phyloP scores from a whole-genome alignment of 805 yeast species.

The Kuraishia cidri region DNA sequence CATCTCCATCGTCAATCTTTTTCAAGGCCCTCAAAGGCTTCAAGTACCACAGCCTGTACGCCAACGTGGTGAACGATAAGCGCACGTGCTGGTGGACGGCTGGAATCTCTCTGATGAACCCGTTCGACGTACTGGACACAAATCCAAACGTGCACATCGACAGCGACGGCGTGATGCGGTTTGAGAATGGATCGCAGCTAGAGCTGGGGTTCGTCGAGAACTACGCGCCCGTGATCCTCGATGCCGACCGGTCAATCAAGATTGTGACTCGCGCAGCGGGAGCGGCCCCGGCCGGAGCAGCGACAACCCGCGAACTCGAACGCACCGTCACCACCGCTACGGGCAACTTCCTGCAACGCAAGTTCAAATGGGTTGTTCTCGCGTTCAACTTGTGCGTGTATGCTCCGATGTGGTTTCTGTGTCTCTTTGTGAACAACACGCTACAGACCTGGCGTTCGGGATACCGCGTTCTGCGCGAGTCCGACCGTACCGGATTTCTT shows the following conservation, averaged over 20 bases:
- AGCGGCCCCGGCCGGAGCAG: neutral
- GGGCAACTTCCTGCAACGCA: constrained; percentile 23
- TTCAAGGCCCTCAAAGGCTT: constrained; percentile 46
- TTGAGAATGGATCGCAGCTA: constrained; percentile 24
- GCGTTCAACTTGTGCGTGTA: constrained; percentile 35
- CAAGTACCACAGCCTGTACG: constrained; percentile 48
- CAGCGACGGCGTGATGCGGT: constrained; percentile 31
- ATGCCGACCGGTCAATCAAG: constrained; percentile 33
- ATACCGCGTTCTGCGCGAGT: constrained; percentile 18
- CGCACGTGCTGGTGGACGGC: constrained; percentile 82
- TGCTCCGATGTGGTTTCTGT: constrained; percentile 58
- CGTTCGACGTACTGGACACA: constrained; percentile 33
- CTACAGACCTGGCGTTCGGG: constrained; percentile 25
- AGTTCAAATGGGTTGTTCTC: constrained; percentile 40
- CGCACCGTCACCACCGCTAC: constrained; percentile 1
- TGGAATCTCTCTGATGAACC: constrained; percentile 55
- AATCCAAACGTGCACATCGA: constrained; percentile 24
- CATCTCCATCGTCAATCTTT: constrained; percentile 53
- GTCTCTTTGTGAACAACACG: constrained; percentile 35
- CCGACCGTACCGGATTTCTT: constrained; percentile 10
- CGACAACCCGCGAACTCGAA: too few relatives aligned
- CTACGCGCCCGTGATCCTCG: constrained; percentile 51
- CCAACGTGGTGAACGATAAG: constrained; percentile 73
- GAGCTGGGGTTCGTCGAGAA: constrained; percentile 35
- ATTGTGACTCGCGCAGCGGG: neutral